Evolutionary conservation across 306 rosid species (phyloP).

Genomic region (Malus fusca): DNA sequence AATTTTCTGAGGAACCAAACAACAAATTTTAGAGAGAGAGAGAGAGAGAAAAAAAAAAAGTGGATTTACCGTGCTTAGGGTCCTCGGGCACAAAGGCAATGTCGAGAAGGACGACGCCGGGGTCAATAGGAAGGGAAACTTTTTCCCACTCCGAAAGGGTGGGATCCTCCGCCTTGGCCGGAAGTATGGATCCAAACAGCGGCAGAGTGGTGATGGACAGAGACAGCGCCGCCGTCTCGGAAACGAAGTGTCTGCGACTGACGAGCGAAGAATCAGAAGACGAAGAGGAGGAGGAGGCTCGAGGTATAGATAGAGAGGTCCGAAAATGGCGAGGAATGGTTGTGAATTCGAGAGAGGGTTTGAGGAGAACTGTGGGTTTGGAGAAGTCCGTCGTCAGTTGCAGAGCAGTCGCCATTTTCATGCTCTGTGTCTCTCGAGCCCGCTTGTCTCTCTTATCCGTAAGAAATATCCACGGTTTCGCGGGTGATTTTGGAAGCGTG

Average conservation of each 20-base stretch:
- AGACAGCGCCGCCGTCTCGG: slow-evolving; percentile 57
- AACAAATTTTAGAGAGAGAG: neutral
- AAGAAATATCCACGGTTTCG: slow-evolving; percentile 23
- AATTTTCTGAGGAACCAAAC: slow-evolving; percentile 7
- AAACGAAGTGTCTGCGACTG: slow-evolving; percentile 53
- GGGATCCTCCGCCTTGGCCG: slow-evolving; percentile 56
- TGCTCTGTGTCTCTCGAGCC: neutral
- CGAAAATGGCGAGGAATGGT: slow-evolving; percentile 23
- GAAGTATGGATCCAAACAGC: slow-evolving; percentile 14
- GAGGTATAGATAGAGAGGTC: slow-evolving; percentile 6
- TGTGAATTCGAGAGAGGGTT: slow-evolving; percentile 34
- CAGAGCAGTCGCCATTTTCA: slow-evolving; percentile 56
- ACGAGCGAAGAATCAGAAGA: slow-evolving; percentile 17
- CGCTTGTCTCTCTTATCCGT: slow-evolving; percentile 50
- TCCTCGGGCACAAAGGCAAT: slow-evolving; percentile 92
- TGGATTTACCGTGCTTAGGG: slow-evolving; percentile 44
- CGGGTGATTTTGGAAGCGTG: slow-evolving; percentile 35
- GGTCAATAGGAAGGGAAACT: slow-evolving; percentile 79
- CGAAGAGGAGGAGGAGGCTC: slow-evolving; percentile 44
- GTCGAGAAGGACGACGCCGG: slow-evolving; percentile 95
- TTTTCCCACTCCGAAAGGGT: slow-evolving; percentile 83
- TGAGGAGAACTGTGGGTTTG: slow-evolving; percentile 26
- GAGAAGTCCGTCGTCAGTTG: slow-evolving; percentile 42
- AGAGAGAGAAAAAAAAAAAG: neutral
- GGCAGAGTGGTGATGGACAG: slow-evolving; percentile 38